These are phyloP conservation scores for Bryoerythrophyllum caledonicum DNA, from an alignment of 225 moss, liverwort and hornwort genomes.

Conservation along the genomic window DNA sequence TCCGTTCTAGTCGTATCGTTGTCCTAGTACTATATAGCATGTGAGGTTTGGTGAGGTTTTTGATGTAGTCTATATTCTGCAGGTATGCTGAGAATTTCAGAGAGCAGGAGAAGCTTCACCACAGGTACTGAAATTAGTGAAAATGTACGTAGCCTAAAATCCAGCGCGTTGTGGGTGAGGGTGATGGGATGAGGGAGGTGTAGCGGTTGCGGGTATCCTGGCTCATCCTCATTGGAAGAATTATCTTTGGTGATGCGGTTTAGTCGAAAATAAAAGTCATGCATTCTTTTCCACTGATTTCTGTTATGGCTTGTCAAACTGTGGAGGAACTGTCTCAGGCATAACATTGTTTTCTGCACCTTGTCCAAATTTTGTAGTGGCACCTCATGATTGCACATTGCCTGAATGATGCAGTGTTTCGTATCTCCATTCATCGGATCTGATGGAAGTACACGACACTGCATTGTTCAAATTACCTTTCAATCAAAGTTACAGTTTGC, in stretches of 20 bases:
- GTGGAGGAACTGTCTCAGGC: not conserved
- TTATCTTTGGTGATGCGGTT: not conserved
- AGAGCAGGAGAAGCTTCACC: constrained; percentile 52
- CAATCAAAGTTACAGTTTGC: too few relatives aligned
- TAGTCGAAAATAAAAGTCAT: not conserved
- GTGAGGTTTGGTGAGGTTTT: not conserved
- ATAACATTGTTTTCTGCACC: not conserved
- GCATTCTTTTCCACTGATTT: not conserved
- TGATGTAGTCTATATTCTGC: not conserved
- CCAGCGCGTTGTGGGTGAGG: not conserved
- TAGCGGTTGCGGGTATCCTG: not conserved
- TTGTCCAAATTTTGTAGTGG: not conserved
- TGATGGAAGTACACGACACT: too few relatives aligned
- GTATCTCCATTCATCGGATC: too few relatives aligned
- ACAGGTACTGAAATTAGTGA: constrained; percentile 36
- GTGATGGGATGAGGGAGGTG: not conserved
- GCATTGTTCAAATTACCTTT: too few relatives aligned
- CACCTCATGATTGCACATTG: not conserved
- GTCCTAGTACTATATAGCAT: not conserved
- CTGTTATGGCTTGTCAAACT: not conserved
- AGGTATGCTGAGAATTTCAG: constrained; percentile 51
- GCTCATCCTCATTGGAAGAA: not conserved
- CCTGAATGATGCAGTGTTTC: not conserved
- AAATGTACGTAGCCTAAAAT: not conserved
- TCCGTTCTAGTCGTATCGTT: not conserved